Conservation (phyloP, 805 yeast species). For the Teunomyces lycoperdinae region DNA sequence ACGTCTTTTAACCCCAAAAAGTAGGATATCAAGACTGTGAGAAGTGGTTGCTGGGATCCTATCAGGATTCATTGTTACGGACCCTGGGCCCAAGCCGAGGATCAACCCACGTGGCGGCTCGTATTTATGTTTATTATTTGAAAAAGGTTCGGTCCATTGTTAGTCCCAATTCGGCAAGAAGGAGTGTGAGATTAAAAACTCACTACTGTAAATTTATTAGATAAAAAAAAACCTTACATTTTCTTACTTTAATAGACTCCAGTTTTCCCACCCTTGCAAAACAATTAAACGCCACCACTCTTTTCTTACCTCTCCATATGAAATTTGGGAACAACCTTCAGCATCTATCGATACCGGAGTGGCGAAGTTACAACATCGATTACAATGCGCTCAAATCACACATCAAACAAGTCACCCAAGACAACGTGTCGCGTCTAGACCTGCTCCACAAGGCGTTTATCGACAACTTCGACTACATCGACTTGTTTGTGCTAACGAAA, state of each 20-base stretch:
- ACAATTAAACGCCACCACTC: no score
- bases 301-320: constrained; percentile 48
- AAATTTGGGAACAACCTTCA: constrained; percentile 80
- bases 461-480: constrained; percentile 59
- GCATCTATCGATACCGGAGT: constrained; percentile 78
- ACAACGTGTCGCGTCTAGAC: constrained; percentile 22
- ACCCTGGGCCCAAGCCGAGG: neutral
- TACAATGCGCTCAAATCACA: constrained; percentile 72
- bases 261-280: no score
- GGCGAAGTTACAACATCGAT: constrained; percentile 81
- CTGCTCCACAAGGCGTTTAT: constrained; percentile 38
- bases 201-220: no score
- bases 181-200: constrained; percentile 6
- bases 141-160: neutral
- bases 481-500: constrained; percentile 65
- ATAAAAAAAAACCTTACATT: no score
- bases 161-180: constrained; percentile 4
- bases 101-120: neutral
- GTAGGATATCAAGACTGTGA: no score
- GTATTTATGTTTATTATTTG: neutral
- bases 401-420: constrained; percentile 57
- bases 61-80: neutral
- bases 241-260: no score
- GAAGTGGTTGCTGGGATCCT: no score
- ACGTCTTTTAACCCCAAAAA: no score